These are phyloP conservation scores for Salix purpurea DNA, from an alignment of 345 rosid genomes.

Conservation along the genomic window DNA sequence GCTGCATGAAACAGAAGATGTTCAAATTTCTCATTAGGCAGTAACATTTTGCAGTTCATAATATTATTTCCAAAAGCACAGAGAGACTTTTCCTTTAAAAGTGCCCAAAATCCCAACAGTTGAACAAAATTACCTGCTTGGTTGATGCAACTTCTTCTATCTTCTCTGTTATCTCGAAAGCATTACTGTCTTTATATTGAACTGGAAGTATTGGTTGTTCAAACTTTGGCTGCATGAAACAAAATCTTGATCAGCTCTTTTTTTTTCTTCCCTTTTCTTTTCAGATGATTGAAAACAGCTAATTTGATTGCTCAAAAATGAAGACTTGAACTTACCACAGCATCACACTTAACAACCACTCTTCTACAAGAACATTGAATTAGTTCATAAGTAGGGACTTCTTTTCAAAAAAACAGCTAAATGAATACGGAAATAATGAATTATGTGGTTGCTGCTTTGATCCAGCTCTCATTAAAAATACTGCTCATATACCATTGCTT, in stretches of 20 bases:
- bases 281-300: neutral
- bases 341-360: neutral
- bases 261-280: neutral
- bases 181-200: neutral
- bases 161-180: slow-evolving; percentile 12
- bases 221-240: neutral
- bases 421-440: neutral
- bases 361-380: neutral
- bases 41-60: neutral
- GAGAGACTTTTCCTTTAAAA: neutral
- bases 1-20: slow-evolving; percentile 2
- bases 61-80: neutral
- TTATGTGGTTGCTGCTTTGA: neutral
- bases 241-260: slow-evolving; percentile 2
- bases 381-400: neutral
- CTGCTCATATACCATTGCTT: neutral
- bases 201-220: neutral
- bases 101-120: neutral
- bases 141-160: slow-evolving; percentile 7
- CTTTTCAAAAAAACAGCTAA: neutral
- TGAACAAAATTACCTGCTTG: slow-evolving; percentile 7
- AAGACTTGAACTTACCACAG: neutral
- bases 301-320: neutral
- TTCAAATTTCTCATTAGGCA: neutral
- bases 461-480: neutral